Conservation (phyloP, 176 grass and related monocot genomes). For the Pontederia crassipes region DNA sequence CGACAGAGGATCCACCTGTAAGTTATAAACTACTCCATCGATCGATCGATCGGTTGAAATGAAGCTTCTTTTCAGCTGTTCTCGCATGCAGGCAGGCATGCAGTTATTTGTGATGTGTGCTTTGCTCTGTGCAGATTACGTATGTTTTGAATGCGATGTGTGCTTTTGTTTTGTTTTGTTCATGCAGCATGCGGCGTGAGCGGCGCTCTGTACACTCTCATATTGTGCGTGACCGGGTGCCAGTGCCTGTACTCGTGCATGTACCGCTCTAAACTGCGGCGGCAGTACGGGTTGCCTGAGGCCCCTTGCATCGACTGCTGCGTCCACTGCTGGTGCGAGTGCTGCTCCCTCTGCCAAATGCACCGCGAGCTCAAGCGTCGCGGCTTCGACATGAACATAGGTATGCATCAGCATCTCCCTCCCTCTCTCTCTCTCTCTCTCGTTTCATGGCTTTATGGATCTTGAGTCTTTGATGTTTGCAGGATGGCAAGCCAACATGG, state of each 20-base stretch:
- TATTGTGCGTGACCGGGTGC: constrained; percentile 3
- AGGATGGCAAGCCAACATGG: constrained; percentile 50
- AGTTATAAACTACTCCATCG: no score
- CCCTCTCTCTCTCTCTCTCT: constrained; percentile 2
- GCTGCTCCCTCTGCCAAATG: constrained; percentile 50
- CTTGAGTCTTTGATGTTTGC: neutral
- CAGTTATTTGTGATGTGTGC: no score
- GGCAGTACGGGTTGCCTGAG: constrained; percentile 30
- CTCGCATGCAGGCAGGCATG: no score
- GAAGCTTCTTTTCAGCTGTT: no score
- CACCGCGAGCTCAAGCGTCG: constrained; percentile 50
- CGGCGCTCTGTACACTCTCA: constrained; percentile 30
- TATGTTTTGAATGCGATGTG: no score
- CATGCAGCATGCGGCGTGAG: constrained; percentile 32
- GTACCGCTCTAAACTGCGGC: constrained; percentile 41
- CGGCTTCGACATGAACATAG: constrained; percentile 48
- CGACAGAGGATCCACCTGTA: constrained; percentile 48
- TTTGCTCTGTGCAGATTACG: no score
- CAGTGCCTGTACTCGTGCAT: constrained; percentile 45
- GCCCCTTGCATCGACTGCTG: constrained; percentile 54
- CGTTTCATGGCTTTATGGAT: neutral
- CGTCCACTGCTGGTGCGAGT: constrained; percentile 47
- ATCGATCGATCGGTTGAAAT: no score
- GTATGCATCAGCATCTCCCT: constrained; percentile 6
- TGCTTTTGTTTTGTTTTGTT: neutral